phyloP scores from a whole-genome alignment of 257 asterid genomes.

The Solanum chilense region DNA sequence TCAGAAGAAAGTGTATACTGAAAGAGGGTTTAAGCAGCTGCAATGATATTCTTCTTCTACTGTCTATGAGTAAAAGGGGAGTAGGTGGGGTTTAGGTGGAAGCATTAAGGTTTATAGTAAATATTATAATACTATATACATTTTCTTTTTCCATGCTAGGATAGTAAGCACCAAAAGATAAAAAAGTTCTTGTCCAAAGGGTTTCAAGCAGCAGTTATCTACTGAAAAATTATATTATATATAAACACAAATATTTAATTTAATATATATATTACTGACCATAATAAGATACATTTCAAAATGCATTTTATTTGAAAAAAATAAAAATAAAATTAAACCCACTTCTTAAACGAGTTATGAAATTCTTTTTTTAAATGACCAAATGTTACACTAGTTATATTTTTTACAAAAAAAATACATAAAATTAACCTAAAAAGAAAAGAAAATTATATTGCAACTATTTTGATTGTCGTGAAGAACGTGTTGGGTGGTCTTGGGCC shows the following conservation, averaged over 20 bases:
- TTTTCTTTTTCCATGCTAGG: not conserved
- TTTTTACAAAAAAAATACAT: too few species aligned
- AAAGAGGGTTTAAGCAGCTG: not conserved
- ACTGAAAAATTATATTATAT: too few species aligned
- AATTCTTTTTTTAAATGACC: not conserved
- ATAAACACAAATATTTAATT: too few species aligned
- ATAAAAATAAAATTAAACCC: not conserved
- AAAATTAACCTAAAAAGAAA: not conserved
- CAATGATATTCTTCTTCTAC: not conserved
- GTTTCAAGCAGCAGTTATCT: too few species aligned
- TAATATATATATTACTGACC: too few species aligned
- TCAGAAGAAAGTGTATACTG: not conserved
- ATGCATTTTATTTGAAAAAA: too few species aligned
- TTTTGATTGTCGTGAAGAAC: not conserved
- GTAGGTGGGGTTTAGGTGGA: not conserved
- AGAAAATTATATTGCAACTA: not conserved
- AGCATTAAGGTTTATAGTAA: not conserved
- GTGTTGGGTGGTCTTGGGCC: too few species aligned
- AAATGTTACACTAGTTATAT: not conserved
- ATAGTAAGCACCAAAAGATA: too few species aligned
- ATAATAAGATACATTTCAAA: not conserved
- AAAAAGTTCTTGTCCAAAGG: too few species aligned
- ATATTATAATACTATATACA: not conserved
- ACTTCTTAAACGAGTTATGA: not conserved
- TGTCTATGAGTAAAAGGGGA: not conserved